Conservation (phyloP, 2,329 filamentous ascomycete species). For the Arthrobotrys sphaeroides region DNA sequence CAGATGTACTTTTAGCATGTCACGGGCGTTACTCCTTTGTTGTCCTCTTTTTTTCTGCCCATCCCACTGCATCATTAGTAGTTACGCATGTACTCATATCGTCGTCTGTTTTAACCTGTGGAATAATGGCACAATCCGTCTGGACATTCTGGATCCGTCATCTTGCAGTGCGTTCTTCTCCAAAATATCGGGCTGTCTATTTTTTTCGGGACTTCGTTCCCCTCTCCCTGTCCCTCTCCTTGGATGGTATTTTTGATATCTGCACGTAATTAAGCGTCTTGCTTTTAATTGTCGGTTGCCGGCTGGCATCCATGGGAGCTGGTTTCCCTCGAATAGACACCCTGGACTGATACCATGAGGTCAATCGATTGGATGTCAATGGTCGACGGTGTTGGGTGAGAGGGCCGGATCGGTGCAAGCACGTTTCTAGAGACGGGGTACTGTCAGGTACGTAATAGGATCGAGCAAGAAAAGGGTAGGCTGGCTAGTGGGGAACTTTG, state of each 20-base stretch:
- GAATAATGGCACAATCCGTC: conserved; percentile 15
- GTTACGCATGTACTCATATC: conserved; percentile 13
- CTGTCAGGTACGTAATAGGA: conserved; percentile 42
- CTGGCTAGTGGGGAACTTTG: neutral
- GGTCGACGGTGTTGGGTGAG: conserved; percentile 7
- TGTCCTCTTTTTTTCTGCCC: too few relatives aligned
- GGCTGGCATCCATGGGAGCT: neutral
- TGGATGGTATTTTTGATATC: conserved; percentile 13
- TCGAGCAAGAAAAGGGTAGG: conserved; percentile 7
- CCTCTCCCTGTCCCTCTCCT: neutral
- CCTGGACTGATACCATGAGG: conserved; percentile 37
- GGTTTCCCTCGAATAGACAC: conserved; percentile 26
- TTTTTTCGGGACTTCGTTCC: neutral
- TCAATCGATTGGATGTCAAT: conserved; percentile 48
- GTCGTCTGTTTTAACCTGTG: conserved; percentile 11
- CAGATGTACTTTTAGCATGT: conserved; percentile 53
- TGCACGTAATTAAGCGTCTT: conserved; percentile 17
- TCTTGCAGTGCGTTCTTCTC: conserved; percentile 2
- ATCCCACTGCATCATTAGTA: neutral
- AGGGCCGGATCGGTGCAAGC: conserved; percentile 1
- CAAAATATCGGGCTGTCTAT: neutral
- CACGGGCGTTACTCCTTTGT: conserved; percentile 23
- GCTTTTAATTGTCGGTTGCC: neutral
- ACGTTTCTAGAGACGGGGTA: conserved; percentile 15
- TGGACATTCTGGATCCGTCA: conserved; percentile 16